Conservation (phyloP, 2,329 filamentous ascomycete species). For the Botrytis fragariae region DNA sequence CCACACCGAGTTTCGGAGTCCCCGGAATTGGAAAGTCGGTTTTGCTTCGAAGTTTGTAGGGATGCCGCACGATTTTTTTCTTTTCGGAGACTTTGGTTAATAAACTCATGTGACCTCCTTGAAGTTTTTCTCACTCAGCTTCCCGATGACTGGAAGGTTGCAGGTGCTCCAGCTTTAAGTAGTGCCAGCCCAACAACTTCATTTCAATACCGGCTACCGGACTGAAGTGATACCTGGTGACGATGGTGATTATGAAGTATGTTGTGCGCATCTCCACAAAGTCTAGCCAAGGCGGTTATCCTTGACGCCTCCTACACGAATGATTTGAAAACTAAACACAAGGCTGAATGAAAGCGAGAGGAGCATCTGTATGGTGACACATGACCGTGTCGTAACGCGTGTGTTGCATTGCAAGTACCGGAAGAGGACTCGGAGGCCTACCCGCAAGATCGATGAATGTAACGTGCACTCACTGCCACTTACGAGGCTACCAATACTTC, state of each 20-base stretch:
- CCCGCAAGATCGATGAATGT: neutral
- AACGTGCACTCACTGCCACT: neutral
- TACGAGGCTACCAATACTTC: slow-evolving; percentile 13
- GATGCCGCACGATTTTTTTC: neutral
- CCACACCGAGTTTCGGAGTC: neutral
- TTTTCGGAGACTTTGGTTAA: neutral
- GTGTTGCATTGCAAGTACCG: slow-evolving; percentile 6
- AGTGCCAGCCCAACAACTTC: neutral
- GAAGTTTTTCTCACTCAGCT: neutral
- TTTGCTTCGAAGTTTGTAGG: neutral
- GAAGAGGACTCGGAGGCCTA: neutral
- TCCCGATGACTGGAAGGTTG: neutral
- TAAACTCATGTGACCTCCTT: neutral
- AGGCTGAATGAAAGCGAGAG: neutral
- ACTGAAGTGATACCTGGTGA: slow-evolving; percentile 12
- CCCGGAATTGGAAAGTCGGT: neutral
- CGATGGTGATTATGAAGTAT: neutral
- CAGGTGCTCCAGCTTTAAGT: neutral
- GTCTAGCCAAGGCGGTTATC: neutral
- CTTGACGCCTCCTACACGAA: slow-evolving; percentile 3
- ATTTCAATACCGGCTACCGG: neutral
- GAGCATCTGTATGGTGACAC: neutral
- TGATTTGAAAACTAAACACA: slow-evolving; percentile 5
- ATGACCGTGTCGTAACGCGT: neutral
- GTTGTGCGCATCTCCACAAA: slow-evolving; percentile 3